phyloP scores from a whole-genome alignment of 306 rosid genomes.

The Trifolium fragiferum region DNA sequence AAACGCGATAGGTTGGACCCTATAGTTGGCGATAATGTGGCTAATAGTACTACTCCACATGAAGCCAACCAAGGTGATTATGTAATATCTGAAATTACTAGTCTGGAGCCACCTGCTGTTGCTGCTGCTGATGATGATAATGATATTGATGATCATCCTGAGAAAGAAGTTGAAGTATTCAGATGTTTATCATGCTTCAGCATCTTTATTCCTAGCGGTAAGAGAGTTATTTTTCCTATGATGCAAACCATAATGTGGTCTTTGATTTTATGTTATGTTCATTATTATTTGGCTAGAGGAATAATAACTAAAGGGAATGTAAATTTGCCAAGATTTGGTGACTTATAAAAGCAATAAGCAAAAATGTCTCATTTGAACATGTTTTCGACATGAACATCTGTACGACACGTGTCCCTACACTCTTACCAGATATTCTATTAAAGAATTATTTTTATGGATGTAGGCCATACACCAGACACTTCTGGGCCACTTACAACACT shows the following conservation, averaged over 20 bases:
- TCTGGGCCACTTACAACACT: neutral
- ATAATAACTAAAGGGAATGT: neutral
- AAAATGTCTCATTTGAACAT: constrained; percentile 14
- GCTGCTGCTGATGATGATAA: neutral
- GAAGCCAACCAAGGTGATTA: constrained; percentile 33
- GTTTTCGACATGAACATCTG: neutral
- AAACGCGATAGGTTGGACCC: constrained; percentile 41
- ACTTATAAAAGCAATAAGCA: constrained; percentile 24
- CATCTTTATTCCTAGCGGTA: constrained; percentile 51
- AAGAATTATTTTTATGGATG: neutral
- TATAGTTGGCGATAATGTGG: constrained; percentile 6
- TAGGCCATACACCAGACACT: neutral
- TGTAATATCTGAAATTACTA: constrained; percentile 25
- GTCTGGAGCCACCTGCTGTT: constrained; percentile 30
- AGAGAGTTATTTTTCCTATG: constrained; percentile 17
- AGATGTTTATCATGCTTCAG: constrained; percentile 58
- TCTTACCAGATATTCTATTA: neutral
- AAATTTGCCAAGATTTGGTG: neutral
- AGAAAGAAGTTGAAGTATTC: constrained; percentile 49
- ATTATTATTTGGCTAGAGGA: neutral
- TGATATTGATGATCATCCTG: constrained; percentile 19
- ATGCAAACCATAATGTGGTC: neutral
- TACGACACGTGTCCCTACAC: neutral
- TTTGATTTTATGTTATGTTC: constrained; percentile 29
- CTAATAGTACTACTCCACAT: constrained; percentile 9